A percentile compares a stretch with the other conserved stretches of the same genome.
Conservation (phyloP, 1,284 basidiomycete species). For the Phenoliferia sp. region DNA sequence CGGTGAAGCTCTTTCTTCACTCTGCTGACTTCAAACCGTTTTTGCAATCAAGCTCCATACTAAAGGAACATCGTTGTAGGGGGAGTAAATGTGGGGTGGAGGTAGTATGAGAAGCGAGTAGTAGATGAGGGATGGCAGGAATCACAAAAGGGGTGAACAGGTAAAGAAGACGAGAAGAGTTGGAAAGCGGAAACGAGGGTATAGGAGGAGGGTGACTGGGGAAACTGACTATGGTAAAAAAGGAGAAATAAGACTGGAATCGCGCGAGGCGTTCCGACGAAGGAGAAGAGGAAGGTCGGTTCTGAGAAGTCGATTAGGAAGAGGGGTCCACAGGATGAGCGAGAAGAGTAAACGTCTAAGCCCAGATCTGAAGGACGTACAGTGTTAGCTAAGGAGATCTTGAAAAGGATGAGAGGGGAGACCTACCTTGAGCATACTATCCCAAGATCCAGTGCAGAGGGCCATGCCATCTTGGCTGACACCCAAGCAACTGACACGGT, state of each 20-base stretch:
- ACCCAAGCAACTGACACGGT: conserved; percentile 92
- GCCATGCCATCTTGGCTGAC: conserved; percentile 96
- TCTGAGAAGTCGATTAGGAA: too few species aligned
- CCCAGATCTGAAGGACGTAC: not conserved
- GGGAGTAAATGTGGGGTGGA: too few species aligned
- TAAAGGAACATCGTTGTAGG: too few species aligned
- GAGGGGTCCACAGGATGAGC: too few species aligned
- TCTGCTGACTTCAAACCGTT: too few species aligned
- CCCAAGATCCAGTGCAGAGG: conserved; percentile 97
- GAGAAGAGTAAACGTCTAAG: not conserved
- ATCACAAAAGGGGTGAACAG: too few species aligned
- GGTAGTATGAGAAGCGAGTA: too few species aligned
- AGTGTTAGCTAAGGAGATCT: too few species aligned
- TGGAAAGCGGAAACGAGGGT: not conserved
- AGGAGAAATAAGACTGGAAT: not conserved
- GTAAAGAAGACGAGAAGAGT: too few species aligned
- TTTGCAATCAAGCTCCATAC: too few species aligned
- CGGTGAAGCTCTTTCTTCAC: too few species aligned
- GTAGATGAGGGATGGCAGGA: too few species aligned
- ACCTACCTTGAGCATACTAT: conserved; percentile 85
- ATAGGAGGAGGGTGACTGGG: not conserved
- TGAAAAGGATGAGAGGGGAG: not conserved
- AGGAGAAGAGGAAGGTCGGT: not conserved
- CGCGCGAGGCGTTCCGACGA: not conserved
- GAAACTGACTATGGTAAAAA: not conserved